Base-by-base conservation (phyloP, 148 eudicot genomes). In the Cornus controversa region DNA sequence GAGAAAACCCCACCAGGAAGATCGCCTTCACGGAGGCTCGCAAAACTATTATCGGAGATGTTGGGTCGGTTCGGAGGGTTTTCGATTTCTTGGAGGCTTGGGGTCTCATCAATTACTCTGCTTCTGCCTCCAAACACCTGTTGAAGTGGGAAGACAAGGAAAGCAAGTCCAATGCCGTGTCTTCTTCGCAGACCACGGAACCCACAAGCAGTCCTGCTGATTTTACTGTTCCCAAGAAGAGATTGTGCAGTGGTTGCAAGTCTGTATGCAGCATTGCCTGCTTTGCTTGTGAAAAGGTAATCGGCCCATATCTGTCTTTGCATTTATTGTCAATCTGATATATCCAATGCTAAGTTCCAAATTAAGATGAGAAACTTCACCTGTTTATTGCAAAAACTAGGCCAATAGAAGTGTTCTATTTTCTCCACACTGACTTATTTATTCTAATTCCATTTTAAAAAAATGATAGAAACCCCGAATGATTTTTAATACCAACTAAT, bases 11-110 rank as follows among this genome's bases (percentile, higher is more conserved):
- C 1, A 66, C 82, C 10, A 70, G 78, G 26, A 96, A 92, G 78
- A 82, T 93, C 10, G 87, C 92, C 15, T 92, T 96, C 71, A 96
- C 98, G 3, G 98, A 96, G 84, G 92, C 85, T 26, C 80, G 99
- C 9, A 83, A 91, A 84, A 86, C 84, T 0, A 74, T 96, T 6
- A 87, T 96, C 0, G 99, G 99, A 15, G 99, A 96, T 34, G 97
- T 93, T 25, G 98, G 94, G 8, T 88, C 98, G 0, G 85, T 96
- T 58, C 75, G 95, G 25, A 85, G 92, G 80, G 97, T 96, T 6
- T 96, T 93, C 57, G 99, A 96, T 84, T 96, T 96, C 78, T 80
- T 93, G 29, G 99, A 96, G 73, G 75, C 92, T 62, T 96, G 99
- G 99, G 99, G 99, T 24, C 86, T 96, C 79, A 86, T 96, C 40